Evolutionary conservation across 345 rosid genomes (phyloP).

Genomic region (Cochlearia excelsa): DNA sequence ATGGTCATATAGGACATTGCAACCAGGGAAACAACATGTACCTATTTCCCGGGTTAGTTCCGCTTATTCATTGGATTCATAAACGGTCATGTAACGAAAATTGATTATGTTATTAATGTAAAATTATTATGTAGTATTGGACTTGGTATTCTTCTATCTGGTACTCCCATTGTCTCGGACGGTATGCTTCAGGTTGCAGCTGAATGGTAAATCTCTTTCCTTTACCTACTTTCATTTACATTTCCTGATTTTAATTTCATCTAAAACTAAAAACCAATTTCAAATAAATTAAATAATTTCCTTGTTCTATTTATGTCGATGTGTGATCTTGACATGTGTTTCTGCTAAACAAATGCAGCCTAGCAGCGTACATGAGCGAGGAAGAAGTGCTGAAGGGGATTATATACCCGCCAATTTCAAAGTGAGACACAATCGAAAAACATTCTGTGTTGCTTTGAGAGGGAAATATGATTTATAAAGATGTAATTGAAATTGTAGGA

Average conservation of each 20-base stretch:
- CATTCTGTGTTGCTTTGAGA: background rate
- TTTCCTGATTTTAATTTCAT: conserved; percentile 1
- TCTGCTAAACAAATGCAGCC: conserved; percentile 49
- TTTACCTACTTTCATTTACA: background rate
- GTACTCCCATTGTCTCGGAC: conserved; percentile 77
- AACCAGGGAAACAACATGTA: conserved; percentile 99
- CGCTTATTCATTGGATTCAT: background rate
- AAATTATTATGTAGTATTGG: conserved; percentile 65
- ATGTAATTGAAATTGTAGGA: conserved; percentile 49
- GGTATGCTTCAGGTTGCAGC: conserved; percentile 99
- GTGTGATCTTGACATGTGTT: conserved; percentile 15
- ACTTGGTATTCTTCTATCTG: conserved; percentile 94
- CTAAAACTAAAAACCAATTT: background rate
- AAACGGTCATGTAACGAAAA: background rate
- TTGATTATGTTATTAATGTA: background rate
- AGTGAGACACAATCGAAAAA: conserved; percentile 39
- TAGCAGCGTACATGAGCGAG: conserved; percentile 88
- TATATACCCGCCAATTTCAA: conserved; percentile 80
- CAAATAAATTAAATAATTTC: background rate
- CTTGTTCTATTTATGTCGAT: background rate
- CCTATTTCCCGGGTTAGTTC: conserved; percentile 92
- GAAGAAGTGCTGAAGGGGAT: conserved; percentile 81
- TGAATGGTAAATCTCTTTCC: conserved; percentile 58
- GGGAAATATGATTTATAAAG: background rate
- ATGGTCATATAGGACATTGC: conserved; percentile 78